These are phyloP conservation scores for Nitzschia putrida DNA, from an alignment of 108 stramenopile species.

Conservation along the genomic window DNA sequence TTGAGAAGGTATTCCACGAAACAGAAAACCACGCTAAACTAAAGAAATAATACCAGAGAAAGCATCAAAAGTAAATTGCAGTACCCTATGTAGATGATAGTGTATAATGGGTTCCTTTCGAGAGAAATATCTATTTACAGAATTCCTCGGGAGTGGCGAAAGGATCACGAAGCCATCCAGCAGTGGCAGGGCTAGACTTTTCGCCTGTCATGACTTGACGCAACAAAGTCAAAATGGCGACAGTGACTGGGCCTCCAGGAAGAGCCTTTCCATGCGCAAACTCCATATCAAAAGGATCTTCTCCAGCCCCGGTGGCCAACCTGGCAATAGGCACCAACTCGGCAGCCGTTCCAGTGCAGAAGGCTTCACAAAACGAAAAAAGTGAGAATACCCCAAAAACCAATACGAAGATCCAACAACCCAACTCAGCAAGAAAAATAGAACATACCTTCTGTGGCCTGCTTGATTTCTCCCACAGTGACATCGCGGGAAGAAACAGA, in stretches of 20 bases:
- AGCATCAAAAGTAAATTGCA: too few species aligned
- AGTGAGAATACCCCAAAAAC: background rate
- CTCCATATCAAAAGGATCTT: slow-evolving; percentile 50
- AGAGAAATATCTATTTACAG: slow-evolving; percentile 29
- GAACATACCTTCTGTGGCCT: slow-evolving; percentile 59
- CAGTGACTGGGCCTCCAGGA: slow-evolving; percentile 72
- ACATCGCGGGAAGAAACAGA: slow-evolving; percentile 73
- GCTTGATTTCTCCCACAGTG: slow-evolving; percentile 64
- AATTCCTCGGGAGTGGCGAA: slow-evolving; percentile 64
- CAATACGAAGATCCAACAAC: background rate
- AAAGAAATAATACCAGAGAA: too few species aligned
- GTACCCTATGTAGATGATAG: too few species aligned
- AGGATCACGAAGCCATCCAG: slow-evolving; percentile 73
- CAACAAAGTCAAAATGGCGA: slow-evolving; percentile 59
- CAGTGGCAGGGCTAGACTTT: slow-evolving; percentile 43
- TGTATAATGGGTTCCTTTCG: too few species aligned
- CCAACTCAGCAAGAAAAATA: background rate
- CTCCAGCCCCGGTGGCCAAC: slow-evolving; percentile 62
- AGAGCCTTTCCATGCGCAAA: slow-evolving; percentile 60
- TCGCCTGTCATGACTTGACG: slow-evolving; percentile 72
- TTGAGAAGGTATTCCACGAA: too few species aligned
- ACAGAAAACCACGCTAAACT: too few species aligned
- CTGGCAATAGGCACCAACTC: slow-evolving; percentile 76
- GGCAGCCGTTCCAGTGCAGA: slow-evolving; percentile 81
- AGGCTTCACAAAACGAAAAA: slow-evolving; percentile 25